Percentiles rank a stretch among this genome's conserved stretches.
These are phyloP conservation scores for Hypoxylon rickii DNA, from an alignment of 495 filamentous ascomycete species.

Conservation along the genomic window DNA sequence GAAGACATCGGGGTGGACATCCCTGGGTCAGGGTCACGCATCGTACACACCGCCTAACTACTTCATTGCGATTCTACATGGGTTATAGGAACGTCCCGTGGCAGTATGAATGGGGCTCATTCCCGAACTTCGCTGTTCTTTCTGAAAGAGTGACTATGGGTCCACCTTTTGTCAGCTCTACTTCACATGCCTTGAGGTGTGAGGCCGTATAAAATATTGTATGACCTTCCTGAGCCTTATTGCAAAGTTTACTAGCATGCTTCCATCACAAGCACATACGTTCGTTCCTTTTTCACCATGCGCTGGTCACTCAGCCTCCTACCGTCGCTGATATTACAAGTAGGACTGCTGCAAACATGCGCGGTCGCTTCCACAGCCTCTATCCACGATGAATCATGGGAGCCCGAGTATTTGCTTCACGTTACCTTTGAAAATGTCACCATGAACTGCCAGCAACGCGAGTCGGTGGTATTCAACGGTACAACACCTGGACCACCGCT, in stretches of 20 bases:
- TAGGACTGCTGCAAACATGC: slow-evolving; percentile 27
- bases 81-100: slow-evolving; percentile 24
- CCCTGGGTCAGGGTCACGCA: slow-evolving; percentile 27
- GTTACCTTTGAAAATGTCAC: slow-evolving; percentile 45
- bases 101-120: slow-evolving; percentile 23
- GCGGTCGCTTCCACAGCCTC: slow-evolving; percentile 22
- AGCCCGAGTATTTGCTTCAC: slow-evolving; percentile 56
- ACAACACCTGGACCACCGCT: slow-evolving; percentile 57
- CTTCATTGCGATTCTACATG: no score
- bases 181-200: slow-evolving; percentile 14
- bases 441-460: slow-evolving; percentile 50
- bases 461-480: slow-evolving; percentile 58
- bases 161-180: slow-evolving; percentile 14
- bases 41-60: no score
- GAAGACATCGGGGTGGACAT: slow-evolving; percentile 15
- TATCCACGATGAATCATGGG: slow-evolving; percentile 31
- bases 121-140: slow-evolving; percentile 22
- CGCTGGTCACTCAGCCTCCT: slow-evolving; percentile 28
- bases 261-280: slow-evolving; percentile 16
- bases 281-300: slow-evolving; percentile 30
- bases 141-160: background rate
- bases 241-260: slow-evolving; percentile 18
- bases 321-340: slow-evolving; percentile 23
- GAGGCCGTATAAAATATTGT: slow-evolving; percentile 30
- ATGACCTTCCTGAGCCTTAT: slow-evolving; percentile 10